A percentile compares a stretch with the other conserved stretches of the same genome.
phyloP scores from a whole-genome alignment of 805 yeast species.

The Saccharomycopsis capsularis region DNA sequence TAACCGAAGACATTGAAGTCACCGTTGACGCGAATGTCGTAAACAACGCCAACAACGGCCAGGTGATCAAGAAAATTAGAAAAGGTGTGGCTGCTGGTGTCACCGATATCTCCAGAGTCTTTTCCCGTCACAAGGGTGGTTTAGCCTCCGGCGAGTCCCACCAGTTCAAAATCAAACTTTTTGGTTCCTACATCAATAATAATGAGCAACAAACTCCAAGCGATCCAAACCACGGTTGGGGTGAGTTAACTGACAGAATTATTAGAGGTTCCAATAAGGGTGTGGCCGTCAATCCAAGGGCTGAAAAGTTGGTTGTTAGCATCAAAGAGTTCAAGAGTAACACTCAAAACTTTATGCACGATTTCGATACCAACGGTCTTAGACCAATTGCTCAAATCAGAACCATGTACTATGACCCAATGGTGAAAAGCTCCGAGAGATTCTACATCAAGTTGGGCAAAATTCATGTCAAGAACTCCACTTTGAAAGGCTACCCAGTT shows the following conservation, averaged over 20 bases:
- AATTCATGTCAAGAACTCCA: slow-evolving; percentile 28
- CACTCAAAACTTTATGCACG: slow-evolving; percentile 27
- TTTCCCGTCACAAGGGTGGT: slow-evolving; percentile 57
- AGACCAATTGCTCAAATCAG: slow-evolving; percentile 59
- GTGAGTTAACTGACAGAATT: slow-evolving; percentile 72
- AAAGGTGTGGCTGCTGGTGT: slow-evolving; percentile 88
- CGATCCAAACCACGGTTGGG: slow-evolving; percentile 73
- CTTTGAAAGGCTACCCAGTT: slow-evolving; percentile 31
- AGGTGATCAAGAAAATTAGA: slow-evolving; percentile 40
- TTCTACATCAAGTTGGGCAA: slow-evolving; percentile 54
- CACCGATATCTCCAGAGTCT: slow-evolving; percentile 72
- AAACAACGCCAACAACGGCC: slow-evolving; percentile 4
- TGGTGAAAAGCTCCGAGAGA: slow-evolving; percentile 53
- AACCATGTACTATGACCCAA: slow-evolving; percentile 58
- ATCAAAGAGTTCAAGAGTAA: slow-evolving; percentile 66
- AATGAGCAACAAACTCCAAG: slow-evolving; percentile 32
- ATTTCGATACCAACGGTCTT: slow-evolving; percentile 31
- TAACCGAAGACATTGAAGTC: slow-evolving; percentile 59
- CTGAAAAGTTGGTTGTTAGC: slow-evolving; percentile 60
- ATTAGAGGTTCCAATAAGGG: slow-evolving; percentile 69
- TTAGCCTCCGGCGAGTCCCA: slow-evolving; percentile 57
- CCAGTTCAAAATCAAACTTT: slow-evolving; percentile 64
- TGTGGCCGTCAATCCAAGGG: slow-evolving; percentile 74
- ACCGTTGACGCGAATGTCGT: neutral
- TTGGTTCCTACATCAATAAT: slow-evolving; percentile 55